Conservation (phyloP, 148 eudicot genomes). For the Diospyros lotus region DNA sequence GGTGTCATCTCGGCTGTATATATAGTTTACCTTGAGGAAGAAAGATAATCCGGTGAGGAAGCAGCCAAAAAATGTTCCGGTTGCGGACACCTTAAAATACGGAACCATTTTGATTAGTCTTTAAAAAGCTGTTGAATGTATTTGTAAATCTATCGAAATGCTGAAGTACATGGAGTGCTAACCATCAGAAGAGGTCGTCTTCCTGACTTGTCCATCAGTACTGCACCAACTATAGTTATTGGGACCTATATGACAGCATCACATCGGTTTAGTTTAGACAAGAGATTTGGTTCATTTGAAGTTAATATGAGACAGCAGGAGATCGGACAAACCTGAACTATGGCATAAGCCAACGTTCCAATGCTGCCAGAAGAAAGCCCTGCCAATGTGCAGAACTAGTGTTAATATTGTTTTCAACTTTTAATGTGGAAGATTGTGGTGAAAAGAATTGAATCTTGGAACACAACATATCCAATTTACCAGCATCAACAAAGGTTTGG, state of each 20-base stretch:
- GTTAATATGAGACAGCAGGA: background rate
- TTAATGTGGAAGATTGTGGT: background rate
- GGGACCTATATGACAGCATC: conserved; percentile 42
- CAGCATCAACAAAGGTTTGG: conserved; percentile 61
- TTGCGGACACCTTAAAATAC: conserved; percentile 53
- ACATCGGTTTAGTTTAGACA: background rate
- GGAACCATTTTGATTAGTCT: conserved; percentile 6
- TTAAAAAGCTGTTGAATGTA: background rate
- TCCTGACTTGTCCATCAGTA: conserved; percentile 72
- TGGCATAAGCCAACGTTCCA: conserved; percentile 62
- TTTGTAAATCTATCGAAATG: background rate
- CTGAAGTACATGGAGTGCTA: background rate
- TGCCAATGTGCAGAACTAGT: conserved; percentile 11
- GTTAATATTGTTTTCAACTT: background rate
- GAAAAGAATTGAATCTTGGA: background rate
- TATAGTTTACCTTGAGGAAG: conserved; percentile 53
- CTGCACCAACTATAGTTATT: conserved; percentile 54
- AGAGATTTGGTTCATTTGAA: too few relatives aligned
- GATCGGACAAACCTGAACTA: conserved; percentile 34
- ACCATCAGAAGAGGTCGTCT: conserved; percentile 75
- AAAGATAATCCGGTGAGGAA: conserved; percentile 57
- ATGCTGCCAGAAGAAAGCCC: conserved; percentile 59
- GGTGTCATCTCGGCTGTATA: background rate
- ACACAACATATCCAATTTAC: conserved; percentile 12
- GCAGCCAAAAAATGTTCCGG: conserved; percentile 72